Evolutionary conservation across 768 basidiomycete genomes (phyloP), one percentile per base, ranked within the genome.

Genomic region (Myochromella boudieri): DNA sequence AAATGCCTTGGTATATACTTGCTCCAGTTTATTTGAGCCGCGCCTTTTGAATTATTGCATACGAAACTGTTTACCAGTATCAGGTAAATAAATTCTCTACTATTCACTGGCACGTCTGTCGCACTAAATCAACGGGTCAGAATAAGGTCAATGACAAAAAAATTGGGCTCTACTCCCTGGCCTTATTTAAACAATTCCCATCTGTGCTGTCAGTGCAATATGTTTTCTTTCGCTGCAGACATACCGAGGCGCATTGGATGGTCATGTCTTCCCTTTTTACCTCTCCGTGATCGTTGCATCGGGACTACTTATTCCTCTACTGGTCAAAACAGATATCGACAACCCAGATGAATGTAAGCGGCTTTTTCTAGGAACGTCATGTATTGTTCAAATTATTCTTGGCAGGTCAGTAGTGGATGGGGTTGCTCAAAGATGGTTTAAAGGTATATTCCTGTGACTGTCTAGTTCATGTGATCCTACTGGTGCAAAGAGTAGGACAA

Each of bases 111-210:
- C n/a, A 18, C 18, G 31, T 3, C 18, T 22, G 24, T 14, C 10
- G 20, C 9, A 27, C 48, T 51, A 37, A 44, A 49, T 22, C 9
- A 34, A 37, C 41, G 15, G 74, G 70, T 54, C 64, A 83, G 74
- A 82, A 84, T 63, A 80, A 80, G 55, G 53, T 65, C 20, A 82
- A 84, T 63, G 82, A 84, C 58, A 55, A 74, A 27, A 64, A 68
- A 32, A 78, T 74, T 14, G 80, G 80, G 21, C 71, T 85, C 42
- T 72, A 78, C 59, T 83, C 81, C 12, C 80, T 76, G 39, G 82
- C 82, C 2, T 64, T 84, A 24, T 70, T 80, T 60, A 63, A 15
- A 76, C 80, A 3, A 67, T 76, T 21, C 70, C 74, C 4, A 67
- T 82, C 52, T 73, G 82, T 37, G 57, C 70, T 17, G 51, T 52